A percentile compares a stretch with the other conserved stretches of the same genome.
phyloP scores from a whole-genome alignment of 306 rosid species.

The Senna tora region DNA sequence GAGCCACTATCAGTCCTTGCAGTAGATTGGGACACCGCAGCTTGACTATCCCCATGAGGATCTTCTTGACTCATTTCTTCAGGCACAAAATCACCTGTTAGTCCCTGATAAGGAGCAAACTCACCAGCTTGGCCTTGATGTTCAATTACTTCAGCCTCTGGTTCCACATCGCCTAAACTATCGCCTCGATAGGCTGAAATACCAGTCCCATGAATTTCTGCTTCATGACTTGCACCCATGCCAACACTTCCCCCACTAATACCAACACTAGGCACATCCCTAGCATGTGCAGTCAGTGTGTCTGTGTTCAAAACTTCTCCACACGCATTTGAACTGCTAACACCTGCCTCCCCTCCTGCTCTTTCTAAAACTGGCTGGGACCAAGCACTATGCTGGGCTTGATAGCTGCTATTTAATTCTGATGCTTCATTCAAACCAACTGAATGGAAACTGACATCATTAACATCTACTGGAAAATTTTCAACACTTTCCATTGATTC shows the following conservation, averaged over 20 bases:
- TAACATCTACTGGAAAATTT: slow-evolving; percentile 70
- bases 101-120: slow-evolving; percentile 67
- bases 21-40: slow-evolving; percentile 75
- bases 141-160: slow-evolving; percentile 81
- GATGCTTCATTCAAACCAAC: slow-evolving; percentile 92
- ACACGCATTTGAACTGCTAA: slow-evolving; percentile 93
- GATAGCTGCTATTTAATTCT: slow-evolving; percentile 83
- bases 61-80: slow-evolving; percentile 75
- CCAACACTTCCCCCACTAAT: slow-evolving; percentile 99
- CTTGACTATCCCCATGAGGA: slow-evolving; percentile 93
- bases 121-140: slow-evolving; percentile 87
- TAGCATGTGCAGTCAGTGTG: slow-evolving; percentile 70
- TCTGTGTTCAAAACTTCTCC: slow-evolving; percentile 94
- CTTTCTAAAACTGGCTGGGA: slow-evolving; percentile 66
- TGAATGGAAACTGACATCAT: slow-evolving; percentile 76
- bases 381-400: slow-evolving; percentile 81
- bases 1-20: slow-evolving; percentile 94
- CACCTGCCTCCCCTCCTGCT: slow-evolving; percentile 76
- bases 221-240: slow-evolving; percentile 98
- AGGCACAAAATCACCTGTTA: slow-evolving; percentile 80
- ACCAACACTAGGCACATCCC: slow-evolving; percentile 93
- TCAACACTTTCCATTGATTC: slow-evolving; percentile 99
- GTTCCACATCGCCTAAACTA: slow-evolving; percentile 93
- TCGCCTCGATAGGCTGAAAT: slow-evolving; percentile 86
- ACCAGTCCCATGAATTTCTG: slow-evolving; percentile 96